Evolutionary conservation across 371 early-diverging fungal species (phyloP), one percentile per base, ranked within the genome.

Genomic region (Smittium culicis): DNA sequence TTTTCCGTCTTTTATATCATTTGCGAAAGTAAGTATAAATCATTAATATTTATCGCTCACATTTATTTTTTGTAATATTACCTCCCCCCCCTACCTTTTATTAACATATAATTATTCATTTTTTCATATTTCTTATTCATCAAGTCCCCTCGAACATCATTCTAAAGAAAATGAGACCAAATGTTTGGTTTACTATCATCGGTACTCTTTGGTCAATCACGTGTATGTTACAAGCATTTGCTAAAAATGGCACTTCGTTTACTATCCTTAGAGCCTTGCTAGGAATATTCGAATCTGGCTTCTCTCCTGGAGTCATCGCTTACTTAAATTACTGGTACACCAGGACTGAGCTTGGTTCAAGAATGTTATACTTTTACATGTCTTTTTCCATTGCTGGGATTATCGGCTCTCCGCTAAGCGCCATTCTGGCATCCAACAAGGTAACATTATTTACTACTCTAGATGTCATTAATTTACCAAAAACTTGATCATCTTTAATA

Each of bases 201-300:
- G 83, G 82, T 71, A 32, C 86, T 30, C 70, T 72, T 34, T 88
- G 88, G 88, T 83, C 84, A 20, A 33, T 81, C 20, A 54, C 77
- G 45, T 76, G 76, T 34, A 72, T 69, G 2, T 73, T 71, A 29
- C 83, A 89, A 55, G 82, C 57, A 5, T 57, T 64, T 67, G 67
- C 65, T 31, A 66, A 56, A 11, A 54, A 34, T 27, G 59, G 34
- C 30, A 32, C 34, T 75, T 70, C 73, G 25, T 65, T 64, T 45
- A 70, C 75, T 69, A 75, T 75, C 25, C 64, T 78, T 35, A 79
- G 88, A 8, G 83, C 85, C 69, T 81, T 87, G 64, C 69, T 85
- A n/a, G 88, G 88, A 34, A 69, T 84, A 29, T 73, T 83, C 16
- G 89, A 89, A 69, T 85, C 87, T 14, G n/a, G n/a, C n/a, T n/a